Percentiles rank a stretch among this genome's conserved stretches.
phyloP scores from a whole-genome alignment of 495 filamentous ascomycete genomes.

The Podospora comata region DNA sequence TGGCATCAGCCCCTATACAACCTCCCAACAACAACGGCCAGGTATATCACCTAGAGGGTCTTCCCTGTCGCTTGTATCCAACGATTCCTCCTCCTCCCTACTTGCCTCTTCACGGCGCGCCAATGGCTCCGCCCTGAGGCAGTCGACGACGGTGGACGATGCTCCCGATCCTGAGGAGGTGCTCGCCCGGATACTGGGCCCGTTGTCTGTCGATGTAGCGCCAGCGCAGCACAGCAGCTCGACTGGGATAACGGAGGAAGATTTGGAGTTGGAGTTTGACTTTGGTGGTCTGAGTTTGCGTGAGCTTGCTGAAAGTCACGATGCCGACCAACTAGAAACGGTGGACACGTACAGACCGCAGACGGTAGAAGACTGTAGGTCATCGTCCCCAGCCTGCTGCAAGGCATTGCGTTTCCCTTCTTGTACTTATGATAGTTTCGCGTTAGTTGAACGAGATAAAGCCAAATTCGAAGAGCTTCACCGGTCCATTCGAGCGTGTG shows the following conservation, averaged over 20 bases:
- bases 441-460: slow-evolving; percentile 74
- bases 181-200: slow-evolving; percentile 67
- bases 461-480: slow-evolving; percentile 90
- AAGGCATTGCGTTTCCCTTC: slow-evolving; percentile 24
- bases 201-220: slow-evolving; percentile 24
- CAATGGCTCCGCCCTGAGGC: slow-evolving; percentile 65
- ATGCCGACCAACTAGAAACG: slow-evolving; percentile 36
- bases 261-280: slow-evolving; percentile 59
- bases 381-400: slow-evolving; percentile 3
- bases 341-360: slow-evolving; percentile 58
- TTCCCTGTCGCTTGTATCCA: slow-evolving; percentile 62
- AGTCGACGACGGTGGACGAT: slow-evolving; percentile 51
- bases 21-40: slow-evolving; percentile 54
- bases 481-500: slow-evolving; percentile 81
- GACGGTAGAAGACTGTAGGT: slow-evolving; percentile 73
- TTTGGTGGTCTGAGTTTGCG: slow-evolving; percentile 73
- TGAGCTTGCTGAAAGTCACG: slow-evolving; percentile 58
- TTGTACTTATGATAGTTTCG: slow-evolving; percentile 29
- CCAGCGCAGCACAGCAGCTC: slow-evolving; percentile 12
- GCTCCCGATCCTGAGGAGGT: slow-evolving; percentile 70
- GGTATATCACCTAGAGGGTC: slow-evolving; percentile 59
- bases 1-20: slow-evolving; percentile 53
- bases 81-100: slow-evolving; percentile 71
- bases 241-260: slow-evolving; percentile 41
- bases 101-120: slow-evolving; percentile 56